A percentile compares a stretch with the other conserved stretches of the same genome.
Evolutionary conservation across 768 basidiomycete species (phyloP).

Genomic region (Mycena crocata): DNA sequence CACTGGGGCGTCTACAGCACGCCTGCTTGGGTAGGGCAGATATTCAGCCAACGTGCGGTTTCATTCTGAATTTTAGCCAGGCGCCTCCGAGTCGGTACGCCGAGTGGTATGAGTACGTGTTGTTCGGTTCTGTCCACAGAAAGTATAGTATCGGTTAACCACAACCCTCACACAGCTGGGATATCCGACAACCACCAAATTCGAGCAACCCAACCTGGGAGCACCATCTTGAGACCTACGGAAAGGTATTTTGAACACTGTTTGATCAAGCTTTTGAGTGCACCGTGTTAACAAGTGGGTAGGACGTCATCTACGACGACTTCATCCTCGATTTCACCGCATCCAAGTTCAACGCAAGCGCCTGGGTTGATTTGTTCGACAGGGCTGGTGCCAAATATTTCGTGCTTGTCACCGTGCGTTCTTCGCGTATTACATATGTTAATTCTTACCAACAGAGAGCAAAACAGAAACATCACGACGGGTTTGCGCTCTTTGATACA

Average conservation of each 20-base stretch:
- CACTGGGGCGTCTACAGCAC: slow-evolving; percentile 64
- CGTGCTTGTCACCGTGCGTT: slow-evolving; percentile 62
- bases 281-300: background rate
- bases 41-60: background rate
- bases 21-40: slow-evolving; percentile 55
- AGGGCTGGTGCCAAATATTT: slow-evolving; percentile 72
- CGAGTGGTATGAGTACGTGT: slow-evolving; percentile 69
- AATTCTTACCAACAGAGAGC: background rate
- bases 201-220: slow-evolving; percentile 55
- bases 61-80: slow-evolving; percentile 35
- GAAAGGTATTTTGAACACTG: slow-evolving; percentile 42
- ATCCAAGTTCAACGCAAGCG: slow-evolving; percentile 62
- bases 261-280: background rate
- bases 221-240: slow-evolving; percentile 63
- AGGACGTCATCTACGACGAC: slow-evolving; percentile 67
- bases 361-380: slow-evolving; percentile 66
- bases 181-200: slow-evolving; percentile 50
- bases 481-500: slow-evolving; percentile 68
- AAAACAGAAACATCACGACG: slow-evolving; percentile 70
- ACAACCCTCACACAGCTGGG: no score
- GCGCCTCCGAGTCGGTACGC: slow-evolving; percentile 55
- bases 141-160: no score
- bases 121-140: no score
- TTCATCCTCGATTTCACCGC: slow-evolving; percentile 68
- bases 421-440: no score